Evolutionary conservation across 2,329 filamentous ascomycete genomes (phyloP).

Genomic region (Aspergillus japonicus): DNA sequence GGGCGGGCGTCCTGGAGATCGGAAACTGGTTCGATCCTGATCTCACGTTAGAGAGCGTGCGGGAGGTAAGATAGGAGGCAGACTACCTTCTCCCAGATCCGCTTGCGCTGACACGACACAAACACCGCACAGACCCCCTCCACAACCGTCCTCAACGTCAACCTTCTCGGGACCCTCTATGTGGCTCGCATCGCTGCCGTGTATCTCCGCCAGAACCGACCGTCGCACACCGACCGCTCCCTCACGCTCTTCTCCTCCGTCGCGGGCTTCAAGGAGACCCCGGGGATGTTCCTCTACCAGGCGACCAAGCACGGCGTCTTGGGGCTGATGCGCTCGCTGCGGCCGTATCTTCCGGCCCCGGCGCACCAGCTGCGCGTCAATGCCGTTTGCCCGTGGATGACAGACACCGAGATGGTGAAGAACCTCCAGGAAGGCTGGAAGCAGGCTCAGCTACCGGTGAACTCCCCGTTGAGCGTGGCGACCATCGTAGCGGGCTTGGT

Average conservation of each 20-base stretch:
- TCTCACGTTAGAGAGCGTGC: conserved; percentile 46
- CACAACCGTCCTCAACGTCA: conserved; percentile 47
- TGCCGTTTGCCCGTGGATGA: conserved; percentile 48
- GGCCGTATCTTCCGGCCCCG: conserved; percentile 34
- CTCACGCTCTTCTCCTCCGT: conserved; percentile 47
- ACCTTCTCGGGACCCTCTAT: conserved; percentile 48
- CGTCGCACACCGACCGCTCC: conserved; percentile 38
- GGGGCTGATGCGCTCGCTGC: conserved; percentile 50
- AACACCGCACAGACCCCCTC: conserved; percentile 26
- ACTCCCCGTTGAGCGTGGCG: conserved; percentile 42
- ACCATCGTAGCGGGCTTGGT: conserved; percentile 39
- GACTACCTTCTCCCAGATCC: background rate
- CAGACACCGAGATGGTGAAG: conserved; percentile 33
- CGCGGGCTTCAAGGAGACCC: conserved; percentile 51
- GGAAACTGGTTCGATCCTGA: conserved; percentile 47
- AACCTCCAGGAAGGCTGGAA: conserved; percentile 39
- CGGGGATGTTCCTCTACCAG: conserved; percentile 50
- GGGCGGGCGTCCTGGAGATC: conserved; percentile 48
- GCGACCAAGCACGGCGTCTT: conserved; percentile 53
- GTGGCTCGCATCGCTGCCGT: conserved; percentile 52
- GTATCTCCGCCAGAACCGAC: conserved; percentile 47
- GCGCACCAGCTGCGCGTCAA: conserved; percentile 46
- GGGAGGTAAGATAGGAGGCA: conserved; percentile 30
- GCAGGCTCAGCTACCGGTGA: conserved; percentile 40
- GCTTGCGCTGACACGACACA: background rate